Conservation (phyloP, 768 basidiomycete genomes). For the Suillus paluster region DNA sequence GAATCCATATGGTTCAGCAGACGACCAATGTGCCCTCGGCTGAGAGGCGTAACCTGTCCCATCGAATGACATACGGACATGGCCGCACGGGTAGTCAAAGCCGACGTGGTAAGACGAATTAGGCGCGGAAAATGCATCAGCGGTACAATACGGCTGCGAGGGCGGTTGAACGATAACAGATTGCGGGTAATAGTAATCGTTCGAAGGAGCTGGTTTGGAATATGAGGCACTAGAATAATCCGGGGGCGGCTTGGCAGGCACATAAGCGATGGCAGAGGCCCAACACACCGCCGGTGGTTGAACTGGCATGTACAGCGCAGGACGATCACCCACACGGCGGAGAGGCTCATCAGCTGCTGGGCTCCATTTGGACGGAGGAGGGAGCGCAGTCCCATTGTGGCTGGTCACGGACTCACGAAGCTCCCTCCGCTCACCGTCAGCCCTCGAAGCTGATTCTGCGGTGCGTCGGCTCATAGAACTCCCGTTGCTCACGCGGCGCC, state of each 20-base stretch:
- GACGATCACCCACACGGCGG: constrained; percentile 55
- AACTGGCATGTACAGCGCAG: constrained; percentile 67
- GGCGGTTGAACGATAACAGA: constrained; percentile 51
- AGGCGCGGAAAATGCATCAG: constrained; percentile 50
- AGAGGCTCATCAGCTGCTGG: constrained; percentile 81
- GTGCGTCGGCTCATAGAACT: constrained; percentile 10
- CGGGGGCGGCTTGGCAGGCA: constrained; percentile 25
- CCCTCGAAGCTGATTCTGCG: neutral
- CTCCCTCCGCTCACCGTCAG: neutral
- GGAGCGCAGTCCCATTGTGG: constrained; percentile 44
- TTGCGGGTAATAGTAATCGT: constrained; percentile 10
- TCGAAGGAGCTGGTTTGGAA: constrained; percentile 24
- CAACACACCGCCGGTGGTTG: constrained; percentile 48
- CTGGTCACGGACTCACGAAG: constrained; percentile 1
- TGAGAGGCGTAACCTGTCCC: constrained; percentile 45
- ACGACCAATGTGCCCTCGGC: constrained; percentile 48
- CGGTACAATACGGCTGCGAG: constrained; percentile 60
- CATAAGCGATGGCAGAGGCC: constrained; percentile 17
- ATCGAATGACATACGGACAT: constrained; percentile 47
- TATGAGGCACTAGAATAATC: constrained; percentile 23
- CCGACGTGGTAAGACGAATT: constrained; percentile 64
- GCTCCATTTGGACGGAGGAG: constrained; percentile 83
- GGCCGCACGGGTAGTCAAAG: constrained; percentile 56
- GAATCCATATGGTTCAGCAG: constrained; percentile 45
- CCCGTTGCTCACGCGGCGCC: constrained; percentile 49